Evolutionary conservation across 257 asterid species (phyloP), one percentile per base, ranked within the genome.

Genomic region (Eustoma russellianum): DNA sequence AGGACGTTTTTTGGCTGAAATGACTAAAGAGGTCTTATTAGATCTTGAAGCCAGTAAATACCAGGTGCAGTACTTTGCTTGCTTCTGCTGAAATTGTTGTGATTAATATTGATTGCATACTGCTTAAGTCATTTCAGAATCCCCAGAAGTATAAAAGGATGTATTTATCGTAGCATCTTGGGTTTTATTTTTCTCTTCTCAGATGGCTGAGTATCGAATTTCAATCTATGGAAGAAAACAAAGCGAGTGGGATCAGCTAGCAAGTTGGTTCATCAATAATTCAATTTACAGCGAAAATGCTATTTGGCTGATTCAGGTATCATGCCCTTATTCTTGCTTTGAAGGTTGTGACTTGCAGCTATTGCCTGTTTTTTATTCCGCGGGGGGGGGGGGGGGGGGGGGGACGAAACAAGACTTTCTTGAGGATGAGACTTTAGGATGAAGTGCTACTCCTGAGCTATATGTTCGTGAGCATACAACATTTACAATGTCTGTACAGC

Each of bases 171-270:
- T 38, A 38, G 43, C 12, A n/a, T 52, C 6, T 34, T 52, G 16
- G 15, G 3, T 8, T 18, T 10, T 14, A 7, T 43, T 55, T 33
- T 49, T 57, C 28, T 38, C 33, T 55, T 70, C 61, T 53, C 77
- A 88, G 97, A 65, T 88, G 91, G 97, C 97, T 57, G 97, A 88
- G 68, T 88, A 88, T 63, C 77, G 97, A 56, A 75, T 88, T 56
- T 88, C 97, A 34, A 59, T 88, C 34, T 88, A 88, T 77, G 97
- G 97, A 64, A 80, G 97, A 70, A 85, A 88, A 56, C 91, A 85
- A 67, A 85, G 95, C 58, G 97, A 88, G 69, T 88, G 97, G 97
- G 97, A 88, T 62, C 94, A 86, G 71, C 77, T 88, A 50, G 97
- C 95, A 17, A 88, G 95, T 72, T 88, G 97, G 97, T 75, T 85